These are phyloP conservation scores for Aphanomyces cochlioides DNA, from an alignment of 352 stramenopile genomes.

Conservation along the genomic window DNA sequence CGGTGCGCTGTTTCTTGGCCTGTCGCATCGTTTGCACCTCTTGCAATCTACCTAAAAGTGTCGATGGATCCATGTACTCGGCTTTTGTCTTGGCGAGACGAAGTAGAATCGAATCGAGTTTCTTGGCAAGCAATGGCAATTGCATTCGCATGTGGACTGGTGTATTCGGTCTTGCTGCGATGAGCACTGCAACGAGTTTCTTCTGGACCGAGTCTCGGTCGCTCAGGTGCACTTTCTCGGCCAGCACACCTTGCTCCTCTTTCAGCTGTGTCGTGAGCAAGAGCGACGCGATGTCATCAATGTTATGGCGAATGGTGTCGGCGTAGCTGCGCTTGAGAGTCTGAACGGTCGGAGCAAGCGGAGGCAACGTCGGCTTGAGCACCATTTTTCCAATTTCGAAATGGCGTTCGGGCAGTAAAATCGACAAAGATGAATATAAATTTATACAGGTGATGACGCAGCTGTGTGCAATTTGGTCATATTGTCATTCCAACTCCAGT, in stretches of 20 bases:
- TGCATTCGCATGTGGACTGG: slow-evolving; percentile 2
- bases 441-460: neutral
- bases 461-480: neutral
- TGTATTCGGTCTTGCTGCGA: slow-evolving; percentile 3
- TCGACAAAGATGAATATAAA: neutral
- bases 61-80: slow-evolving; percentile 15
- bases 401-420: neutral
- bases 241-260: neutral
- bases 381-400: neutral
- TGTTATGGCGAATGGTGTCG: neutral
- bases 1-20: slow-evolving; percentile 5
- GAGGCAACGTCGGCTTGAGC: neutral
- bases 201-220: neutral
- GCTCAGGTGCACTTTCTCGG: neutral
- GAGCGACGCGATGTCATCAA: slow-evolving; percentile 1
- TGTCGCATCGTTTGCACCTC: neutral
- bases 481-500: neutral
- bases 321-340: slow-evolving; percentile 3
- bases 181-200: slow-evolving; percentile 18
- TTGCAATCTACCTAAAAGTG: slow-evolving; percentile 4
- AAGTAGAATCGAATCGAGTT: slow-evolving; percentile 11
- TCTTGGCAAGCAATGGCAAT: slow-evolving; percentile 14
- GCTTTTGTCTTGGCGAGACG: neutral
- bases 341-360: neutral
- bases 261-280: neutral